phyloP scores from a whole-genome alignment of 768 basidiomycete species.

The Leccinum aurantiacum region DNA sequence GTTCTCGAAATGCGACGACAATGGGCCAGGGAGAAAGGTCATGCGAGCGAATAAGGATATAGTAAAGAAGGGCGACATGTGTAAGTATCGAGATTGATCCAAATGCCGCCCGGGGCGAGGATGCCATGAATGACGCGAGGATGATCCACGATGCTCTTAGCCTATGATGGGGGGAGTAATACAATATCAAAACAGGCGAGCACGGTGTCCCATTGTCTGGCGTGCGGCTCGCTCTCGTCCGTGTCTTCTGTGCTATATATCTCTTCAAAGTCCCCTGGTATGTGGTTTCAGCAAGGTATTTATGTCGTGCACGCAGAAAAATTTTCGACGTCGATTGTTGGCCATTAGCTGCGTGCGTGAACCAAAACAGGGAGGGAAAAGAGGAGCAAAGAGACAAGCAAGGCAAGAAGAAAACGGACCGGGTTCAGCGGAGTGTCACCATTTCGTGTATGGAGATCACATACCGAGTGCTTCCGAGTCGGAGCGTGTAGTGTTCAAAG shows the following conservation, averaged over 20 bases:
- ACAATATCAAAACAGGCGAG: constrained; percentile 96
- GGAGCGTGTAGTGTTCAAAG: constrained; percentile 64
- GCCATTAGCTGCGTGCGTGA: constrained; percentile 45
- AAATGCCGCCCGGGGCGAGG: constrained; percentile 81
- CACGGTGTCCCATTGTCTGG: constrained; percentile 83
- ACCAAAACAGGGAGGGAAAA: neutral
- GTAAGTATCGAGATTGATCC: constrained; percentile 72
- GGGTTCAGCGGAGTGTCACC: neutral
- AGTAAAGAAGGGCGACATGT: neutral
- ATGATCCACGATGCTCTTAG: constrained; percentile 90
- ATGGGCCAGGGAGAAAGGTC: constrained; percentile 55
- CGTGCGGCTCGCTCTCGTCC: constrained; percentile 60
- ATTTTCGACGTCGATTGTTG: constrained; percentile 71
- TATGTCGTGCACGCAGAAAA: constrained; percentile 37
- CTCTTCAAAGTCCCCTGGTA: constrained; percentile 85
- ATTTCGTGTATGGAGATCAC: neutral
- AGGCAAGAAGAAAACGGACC: neutral
- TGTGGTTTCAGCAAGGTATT: neutral
- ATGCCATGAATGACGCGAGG: constrained; percentile 83
- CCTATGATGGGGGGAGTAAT: constrained; percentile 44
- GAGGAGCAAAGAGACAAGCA: neutral
- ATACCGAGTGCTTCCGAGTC: constrained; percentile 48
- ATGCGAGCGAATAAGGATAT: neutral
- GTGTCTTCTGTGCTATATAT: constrained; percentile 67
- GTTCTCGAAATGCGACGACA: constrained; percentile 97